Base-by-base conservation (phyloP, 495 filamentous ascomycete genomes). In the Parathielavia hyrcaniae region DNA sequence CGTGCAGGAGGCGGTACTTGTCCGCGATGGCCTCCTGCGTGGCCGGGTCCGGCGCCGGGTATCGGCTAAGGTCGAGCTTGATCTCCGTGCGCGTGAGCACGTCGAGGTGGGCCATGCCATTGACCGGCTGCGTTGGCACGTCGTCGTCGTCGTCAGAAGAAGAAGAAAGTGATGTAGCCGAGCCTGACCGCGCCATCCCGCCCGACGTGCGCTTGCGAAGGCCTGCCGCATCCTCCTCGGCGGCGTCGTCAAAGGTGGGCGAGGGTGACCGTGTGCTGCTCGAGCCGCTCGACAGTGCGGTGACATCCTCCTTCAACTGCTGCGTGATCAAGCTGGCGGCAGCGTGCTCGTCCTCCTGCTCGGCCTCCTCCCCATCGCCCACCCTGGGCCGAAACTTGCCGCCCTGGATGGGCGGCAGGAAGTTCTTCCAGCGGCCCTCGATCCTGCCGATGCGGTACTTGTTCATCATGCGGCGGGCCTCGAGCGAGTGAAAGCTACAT, bases 331-430 rank as follows among this genome's bases (percentile, higher is more conserved):
- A 50, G 13, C 70, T 74, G 14, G 69, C 73, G 14, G 70, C 70
- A 16, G 81, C 75, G 20, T 74, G 71, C 22, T 72, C 67, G 16
- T 67, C 61, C 14, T 67, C 66, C 19, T 69, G 73, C 34, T 76
- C 71, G 12, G n/a, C n/a, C n/a, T 77, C 69, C 35, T 65, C 54
- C 11, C 70, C 64, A 30, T 56, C 61, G 5, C 26, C 44, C 11
- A 58, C 46, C 64, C 62, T 43, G 5, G 75, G 71, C 60, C 88
- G 82, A 71, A 95, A 97, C 60, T 77, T 81, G 26, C 93, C 93
- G 52, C 91, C 92, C 69, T 97, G 95, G 49, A 98, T 89, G 7
- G 93, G 93, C 17, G 93, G 91, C 7, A 88, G 66, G 71, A 96
- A 96, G 69, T 96, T 96, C 53, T 77, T 73, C 93, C 93, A 98